Conservation (phyloP, 192 early-diverging fungal species). For the Irineochytrium annulatum region DNA sequence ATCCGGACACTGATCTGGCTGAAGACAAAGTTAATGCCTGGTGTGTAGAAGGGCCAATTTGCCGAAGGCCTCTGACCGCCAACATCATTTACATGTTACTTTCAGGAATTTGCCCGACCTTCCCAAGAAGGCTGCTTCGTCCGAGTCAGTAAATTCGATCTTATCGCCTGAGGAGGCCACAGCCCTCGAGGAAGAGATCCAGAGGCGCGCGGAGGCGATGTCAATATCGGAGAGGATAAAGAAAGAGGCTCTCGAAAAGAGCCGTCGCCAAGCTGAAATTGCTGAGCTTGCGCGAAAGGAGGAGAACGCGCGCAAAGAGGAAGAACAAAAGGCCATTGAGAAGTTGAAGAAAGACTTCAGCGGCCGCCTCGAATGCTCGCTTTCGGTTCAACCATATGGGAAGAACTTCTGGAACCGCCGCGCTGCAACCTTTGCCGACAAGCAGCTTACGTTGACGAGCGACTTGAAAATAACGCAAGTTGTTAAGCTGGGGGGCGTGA, state of each 20-base stretch:
- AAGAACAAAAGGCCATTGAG: no score
- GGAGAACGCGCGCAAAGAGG: not conserved
- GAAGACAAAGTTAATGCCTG: not conserved
- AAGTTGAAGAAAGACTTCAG: no score
- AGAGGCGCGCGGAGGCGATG: no score
- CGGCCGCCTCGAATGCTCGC: no score
- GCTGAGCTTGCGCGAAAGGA: not conserved
- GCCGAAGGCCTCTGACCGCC: not conserved
- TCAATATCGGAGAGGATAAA: not conserved
- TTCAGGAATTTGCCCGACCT: no score
- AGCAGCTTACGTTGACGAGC: not conserved
- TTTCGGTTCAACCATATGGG: no score
- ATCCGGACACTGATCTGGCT: not conserved
- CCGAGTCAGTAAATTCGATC: no score
- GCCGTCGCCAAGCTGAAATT: not conserved
- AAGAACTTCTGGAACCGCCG: no score
- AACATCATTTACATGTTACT: not conserved
- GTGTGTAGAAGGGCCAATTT: not conserved
- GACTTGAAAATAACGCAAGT: not conserved
- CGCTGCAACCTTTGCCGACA: not conserved
- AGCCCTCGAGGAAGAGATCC: no score
- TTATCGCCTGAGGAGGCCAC: no score
- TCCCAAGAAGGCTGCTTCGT: no score
- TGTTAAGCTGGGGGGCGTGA: not conserved
- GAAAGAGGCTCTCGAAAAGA: not conserved